Base-by-base conservation (phyloP, 2,329 filamentous ascomycete genomes). In the Chaetomium sp. region DNA sequence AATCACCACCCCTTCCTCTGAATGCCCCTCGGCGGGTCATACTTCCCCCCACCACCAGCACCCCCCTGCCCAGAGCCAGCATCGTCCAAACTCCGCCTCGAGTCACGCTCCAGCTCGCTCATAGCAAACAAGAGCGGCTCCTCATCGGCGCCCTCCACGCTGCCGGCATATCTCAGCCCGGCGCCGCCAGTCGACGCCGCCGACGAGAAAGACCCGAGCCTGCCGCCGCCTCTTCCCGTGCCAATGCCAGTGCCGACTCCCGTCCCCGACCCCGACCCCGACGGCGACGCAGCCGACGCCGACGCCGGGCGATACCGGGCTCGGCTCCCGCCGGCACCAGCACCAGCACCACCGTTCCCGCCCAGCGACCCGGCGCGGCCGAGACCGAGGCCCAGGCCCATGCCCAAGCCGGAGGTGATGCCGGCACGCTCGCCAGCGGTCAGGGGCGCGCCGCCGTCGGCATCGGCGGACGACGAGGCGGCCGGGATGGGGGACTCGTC, bases 51-150 rank as follows among this genome's bases (percentile, higher is more conserved):
- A 29, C 31, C 35, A 19, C 45, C 42, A 27, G 60, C 63, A 23
- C 13, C n/a, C 6, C n/a, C 47, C 12, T 51, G 13, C 53, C 23
- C 42, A 33, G 47, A 25, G 21, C 27, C 54, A n/a, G 16, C 38
- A 27, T 88, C 86, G 69, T 89, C 86, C 8, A 88, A 74, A 69
- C 85, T 88, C 67, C 84, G 81, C 67, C 86, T 79, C 53, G 82
- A 82, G 63, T 82, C 81, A 21, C 83, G 80, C 69, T 87, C 87
- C 73, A 91, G 84, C 74, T 92, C 89, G 42, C 87, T 90, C 81
- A 92, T 86, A 68, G 89, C 87, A 75, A 92, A 92, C 10, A 92
- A 80, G 10, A 92, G 75, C 0, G 87, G 87, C 71, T 92, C 89
- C 62, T 90, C 89, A 65, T 90, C 87, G 27, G 80, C 76, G 6